A percentile compares a stretch with the other conserved stretches of the same genome.
Evolutionary conservation across 805 yeast species (phyloP).

Genomic region (Schizosaccharomyces osmophilus): DNA sequence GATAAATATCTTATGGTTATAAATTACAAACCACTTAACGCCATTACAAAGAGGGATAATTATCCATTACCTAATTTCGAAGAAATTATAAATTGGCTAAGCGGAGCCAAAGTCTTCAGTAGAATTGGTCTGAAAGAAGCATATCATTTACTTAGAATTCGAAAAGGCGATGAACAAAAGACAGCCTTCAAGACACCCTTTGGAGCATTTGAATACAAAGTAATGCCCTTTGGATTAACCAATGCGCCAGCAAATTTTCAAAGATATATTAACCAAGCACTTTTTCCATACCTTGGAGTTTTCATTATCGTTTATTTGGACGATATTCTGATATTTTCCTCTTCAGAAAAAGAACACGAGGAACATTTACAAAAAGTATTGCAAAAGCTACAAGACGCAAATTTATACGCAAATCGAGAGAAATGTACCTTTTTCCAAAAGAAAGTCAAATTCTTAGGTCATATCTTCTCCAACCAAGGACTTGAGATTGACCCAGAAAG

Average conservation of each 20-base stretch:
- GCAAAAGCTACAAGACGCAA: conserved; percentile 6
- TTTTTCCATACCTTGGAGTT: conserved; percentile 4
- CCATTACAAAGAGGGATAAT: conserved; percentile 6
- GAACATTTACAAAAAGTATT: no score
- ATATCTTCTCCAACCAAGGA: background rate
- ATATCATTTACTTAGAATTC: conserved; percentile 5
- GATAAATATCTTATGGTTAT: conserved; percentile 8
- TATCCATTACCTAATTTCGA: conserved; percentile 8
- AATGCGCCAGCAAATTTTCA: conserved; percentile 13
- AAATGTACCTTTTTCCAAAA: no score
- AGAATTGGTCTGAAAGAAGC: conserved; percentile 6
- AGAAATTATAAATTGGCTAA: conserved; percentile 4
- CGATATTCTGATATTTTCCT: conserved; percentile 9
- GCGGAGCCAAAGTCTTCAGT: conserved; percentile 4
- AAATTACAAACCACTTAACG: conserved; percentile 8
- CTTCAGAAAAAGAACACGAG: no score
- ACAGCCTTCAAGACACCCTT: conserved; percentile 9
- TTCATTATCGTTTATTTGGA: conserved; percentile 10
- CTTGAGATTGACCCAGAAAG: no score
- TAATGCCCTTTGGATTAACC: no score
- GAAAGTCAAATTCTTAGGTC: no score
- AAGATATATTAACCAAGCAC: conserved; percentile 3
- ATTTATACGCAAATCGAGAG: background rate
- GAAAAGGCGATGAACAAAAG: conserved; percentile 4
- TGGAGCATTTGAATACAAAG: no score